A percentile compares a stretch with the other conserved stretches of the same genome.
phyloP scores from a whole-genome alignment of 768 basidiomycete species.

The Glaciozyma antarctica region DNA sequence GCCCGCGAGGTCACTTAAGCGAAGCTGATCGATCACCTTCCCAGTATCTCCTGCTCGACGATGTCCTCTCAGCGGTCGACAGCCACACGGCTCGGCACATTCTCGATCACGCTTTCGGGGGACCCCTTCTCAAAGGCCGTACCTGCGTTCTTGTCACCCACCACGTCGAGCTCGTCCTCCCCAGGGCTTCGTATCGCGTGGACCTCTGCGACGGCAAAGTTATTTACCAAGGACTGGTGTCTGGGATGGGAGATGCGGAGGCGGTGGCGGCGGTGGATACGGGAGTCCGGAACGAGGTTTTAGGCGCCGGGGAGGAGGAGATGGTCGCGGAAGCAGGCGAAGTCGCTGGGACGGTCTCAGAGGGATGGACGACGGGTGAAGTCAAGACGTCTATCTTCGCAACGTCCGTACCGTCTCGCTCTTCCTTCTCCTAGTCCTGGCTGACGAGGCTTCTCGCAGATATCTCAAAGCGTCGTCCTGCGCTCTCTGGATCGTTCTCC shows the following conservation, averaged over 20 bases:
- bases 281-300: not conserved
- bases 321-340: not conserved
- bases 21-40: not conserved
- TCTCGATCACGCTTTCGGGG: conserved; percentile 48
- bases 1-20: not conserved
- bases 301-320: not conserved
- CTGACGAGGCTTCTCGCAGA: not conserved
- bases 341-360: not conserved
- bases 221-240: not conserved
- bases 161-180: conserved; percentile 75
- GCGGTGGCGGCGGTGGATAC: not conserved
- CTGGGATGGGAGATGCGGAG: not conserved
- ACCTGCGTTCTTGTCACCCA: conserved; percentile 86
- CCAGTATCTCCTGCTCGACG: conserved; percentile 30
- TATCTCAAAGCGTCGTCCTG: conserved; percentile 15
- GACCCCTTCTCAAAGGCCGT: conserved; percentile 62
- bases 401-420: not conserved
- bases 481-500: conserved; percentile 2
- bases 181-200: conserved; percentile 47
- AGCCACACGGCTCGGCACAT: conserved; percentile 63
- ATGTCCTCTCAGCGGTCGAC: conserved; percentile 33
- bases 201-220: conserved; percentile 18
- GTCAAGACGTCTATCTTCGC: conserved; percentile 18
- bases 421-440: no score
- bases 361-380: conserved; percentile 14